Evolutionary conservation across 2,329 filamentous ascomycete species (phyloP), one percentile per base, ranked within the genome.

Genomic region (Ceratocystis huliohia): DNA sequence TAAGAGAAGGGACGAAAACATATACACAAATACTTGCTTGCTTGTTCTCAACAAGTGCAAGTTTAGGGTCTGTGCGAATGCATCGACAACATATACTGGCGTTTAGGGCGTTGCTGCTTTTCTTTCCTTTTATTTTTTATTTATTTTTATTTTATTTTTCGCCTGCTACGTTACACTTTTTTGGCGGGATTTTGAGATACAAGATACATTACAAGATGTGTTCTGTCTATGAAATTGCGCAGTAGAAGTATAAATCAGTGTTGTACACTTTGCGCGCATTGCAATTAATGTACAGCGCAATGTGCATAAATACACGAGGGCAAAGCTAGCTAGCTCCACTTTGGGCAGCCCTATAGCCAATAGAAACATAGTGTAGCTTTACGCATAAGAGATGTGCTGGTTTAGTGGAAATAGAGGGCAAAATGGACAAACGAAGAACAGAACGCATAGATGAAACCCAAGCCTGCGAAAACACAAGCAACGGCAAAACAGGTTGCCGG

Each of bases 101-200:
- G 64, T 65, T 65, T 61, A 61, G 53, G 64, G 8, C 28, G 50
- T 65, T 28, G n/a, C 57, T 65, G 57, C 20, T 57, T 22, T 15
- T 44, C 45, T 50, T 64, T 37, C 37, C 30, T 50, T 20, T 25
- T 13, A 2, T 5, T 17, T 30, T 25, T 20, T 25, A 1, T 15
- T 25, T 25, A n/a, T 46, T 41, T 44, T 17, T 25, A 7, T 7
- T 61, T 20, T 30, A 25, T 15, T 61, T 61, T 61, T 20, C 0
- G 8, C 20, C 17, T 53, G 8, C 13, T 53, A 25, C 13, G 22
- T 53, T 20, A 50, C 22, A 53, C 20, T 53, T 20, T 20, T 5
- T 10, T 15, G 48, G 48, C 48, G 7, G 48, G 48, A 53, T 53
- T 4, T 53, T 53, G 48, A 50, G n/a, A 53, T 53, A 22, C 25